Conservation (phyloP, 306 rosid species). For the Lupinus albus region DNA sequence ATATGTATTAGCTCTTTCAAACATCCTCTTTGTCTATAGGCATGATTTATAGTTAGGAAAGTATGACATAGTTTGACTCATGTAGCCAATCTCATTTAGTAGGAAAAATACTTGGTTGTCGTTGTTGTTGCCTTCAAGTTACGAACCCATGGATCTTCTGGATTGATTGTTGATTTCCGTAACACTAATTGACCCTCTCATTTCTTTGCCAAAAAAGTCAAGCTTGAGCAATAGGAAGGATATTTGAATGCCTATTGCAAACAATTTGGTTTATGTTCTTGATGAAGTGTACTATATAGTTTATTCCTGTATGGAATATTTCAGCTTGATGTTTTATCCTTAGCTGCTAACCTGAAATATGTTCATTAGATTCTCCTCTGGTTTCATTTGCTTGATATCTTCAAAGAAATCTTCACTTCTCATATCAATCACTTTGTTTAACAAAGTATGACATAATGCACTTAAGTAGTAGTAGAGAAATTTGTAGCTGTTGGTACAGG, state of each 20-base stretch:
- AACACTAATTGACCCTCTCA: not conserved
- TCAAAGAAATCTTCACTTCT: not conserved
- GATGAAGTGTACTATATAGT: not conserved
- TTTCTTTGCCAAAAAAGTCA: conserved; percentile 12
- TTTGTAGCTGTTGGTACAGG: conserved; percentile 1
- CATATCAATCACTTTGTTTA: conserved; percentile 1
- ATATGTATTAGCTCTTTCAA: too few relatives aligned
- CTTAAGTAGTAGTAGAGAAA: not conserved
- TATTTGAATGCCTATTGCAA: not conserved
- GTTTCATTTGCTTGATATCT: not conserved
- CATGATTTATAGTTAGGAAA: too few relatives aligned
- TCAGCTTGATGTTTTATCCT: not conserved
- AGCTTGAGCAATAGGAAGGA: conserved; percentile 15
- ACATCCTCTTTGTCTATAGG: too few relatives aligned
- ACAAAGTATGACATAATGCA: not conserved
- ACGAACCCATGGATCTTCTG: not conserved
- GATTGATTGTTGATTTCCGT: conserved; percentile 1
- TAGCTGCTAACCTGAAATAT: conserved; percentile 13
- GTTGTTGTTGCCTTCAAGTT: not conserved
- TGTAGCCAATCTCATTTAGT: too few relatives aligned
- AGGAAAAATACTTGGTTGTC: too few relatives aligned
- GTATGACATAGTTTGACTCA: too few relatives aligned
- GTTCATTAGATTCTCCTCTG: conserved; percentile 5
- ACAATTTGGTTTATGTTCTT: not conserved
- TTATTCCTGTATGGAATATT: not conserved